Conservation (phyloP, 169 alveolate species). For the Perkinsus chesapeaki region DNA sequence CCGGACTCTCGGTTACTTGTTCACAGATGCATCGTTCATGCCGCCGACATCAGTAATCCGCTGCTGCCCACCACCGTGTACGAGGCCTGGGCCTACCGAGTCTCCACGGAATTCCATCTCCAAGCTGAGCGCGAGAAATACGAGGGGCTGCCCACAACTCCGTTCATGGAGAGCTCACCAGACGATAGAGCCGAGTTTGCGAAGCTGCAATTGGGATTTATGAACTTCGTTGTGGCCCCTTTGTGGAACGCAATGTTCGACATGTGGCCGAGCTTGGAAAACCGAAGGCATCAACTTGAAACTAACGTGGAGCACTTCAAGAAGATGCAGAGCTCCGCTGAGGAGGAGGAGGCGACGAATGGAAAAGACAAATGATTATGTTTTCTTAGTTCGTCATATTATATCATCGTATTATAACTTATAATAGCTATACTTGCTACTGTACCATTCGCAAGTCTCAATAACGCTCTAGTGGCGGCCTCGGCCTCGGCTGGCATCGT, state of each 20-base stretch:
- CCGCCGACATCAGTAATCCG: slow-evolving; percentile 36
- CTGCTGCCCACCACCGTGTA: slow-evolving; percentile 14
- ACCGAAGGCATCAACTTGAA: neutral
- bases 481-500: too few relatives aligned
- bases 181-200: slow-evolving; percentile 21
- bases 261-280: neutral
- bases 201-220: slow-evolving; percentile 21
- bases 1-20: neutral
- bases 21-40: slow-evolving; percentile 16
- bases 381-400: neutral
- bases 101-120: slow-evolving; percentile 19
- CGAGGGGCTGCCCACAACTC: neutral
- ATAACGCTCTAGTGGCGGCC: too few relatives aligned
- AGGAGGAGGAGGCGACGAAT: neutral
- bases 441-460: neutral
- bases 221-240: neutral
- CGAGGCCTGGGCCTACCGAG: slow-evolving; percentile 33
- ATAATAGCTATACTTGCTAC: too few relatives aligned
- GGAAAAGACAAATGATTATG: neutral
- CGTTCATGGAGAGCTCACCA: slow-evolving; percentile 15
- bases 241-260: neutral
- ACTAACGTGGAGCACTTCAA: neutral
- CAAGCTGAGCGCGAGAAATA: neutral
- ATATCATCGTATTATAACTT: neutral
- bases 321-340: neutral